A percentile compares a stretch with the other conserved stretches of the same genome.
Conservation (phyloP, 2,329 filamentous ascomycete genomes). For the Zelopaecilomyces penicillatus region DNA sequence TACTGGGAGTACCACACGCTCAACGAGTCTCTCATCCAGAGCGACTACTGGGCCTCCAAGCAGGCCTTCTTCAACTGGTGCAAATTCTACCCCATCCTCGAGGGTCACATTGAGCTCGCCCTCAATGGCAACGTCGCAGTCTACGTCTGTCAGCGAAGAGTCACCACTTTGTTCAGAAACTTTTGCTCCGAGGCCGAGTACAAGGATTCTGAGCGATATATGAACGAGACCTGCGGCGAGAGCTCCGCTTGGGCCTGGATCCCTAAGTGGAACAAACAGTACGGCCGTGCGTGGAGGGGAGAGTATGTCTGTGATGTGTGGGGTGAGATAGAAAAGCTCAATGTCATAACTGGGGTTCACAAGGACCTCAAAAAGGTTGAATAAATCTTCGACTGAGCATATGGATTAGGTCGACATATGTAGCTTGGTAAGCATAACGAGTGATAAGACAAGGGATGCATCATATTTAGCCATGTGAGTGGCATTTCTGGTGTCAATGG, state of each 20-base stretch:
- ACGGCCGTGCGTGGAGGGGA: slow-evolving; percentile 8
- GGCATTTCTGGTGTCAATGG: no score
- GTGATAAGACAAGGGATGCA: no score
- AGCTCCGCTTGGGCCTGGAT: slow-evolving; percentile 1
- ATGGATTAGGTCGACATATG: no score
- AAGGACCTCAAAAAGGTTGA: no score
- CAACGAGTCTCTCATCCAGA: slow-evolving; percentile 1
- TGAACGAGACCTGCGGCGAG: slow-evolving; percentile 8
- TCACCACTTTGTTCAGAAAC: not conserved
- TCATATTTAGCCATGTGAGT: no score
- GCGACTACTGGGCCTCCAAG: slow-evolving; percentile 9
- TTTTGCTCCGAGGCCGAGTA: slow-evolving; percentile 8
- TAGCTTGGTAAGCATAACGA: no score
- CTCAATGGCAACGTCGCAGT: slow-evolving; percentile 7
- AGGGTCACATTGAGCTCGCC: slow-evolving; percentile 6
- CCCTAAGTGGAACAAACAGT: slow-evolving; percentile 3
- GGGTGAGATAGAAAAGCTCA: no score
- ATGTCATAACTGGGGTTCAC: no score
- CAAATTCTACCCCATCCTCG: not conserved
- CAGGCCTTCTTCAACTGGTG: slow-evolving; percentile 8
- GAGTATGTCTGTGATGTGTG: no score
- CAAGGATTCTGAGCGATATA: slow-evolving; percentile 5
- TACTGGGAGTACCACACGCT: not conserved
- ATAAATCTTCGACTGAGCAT: no score
- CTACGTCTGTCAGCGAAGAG: slow-evolving; percentile 7